These are phyloP conservation scores for Picochlorum sp. DNA, from an alignment of 139 green algal genomes.

Conservation along the genomic window DNA sequence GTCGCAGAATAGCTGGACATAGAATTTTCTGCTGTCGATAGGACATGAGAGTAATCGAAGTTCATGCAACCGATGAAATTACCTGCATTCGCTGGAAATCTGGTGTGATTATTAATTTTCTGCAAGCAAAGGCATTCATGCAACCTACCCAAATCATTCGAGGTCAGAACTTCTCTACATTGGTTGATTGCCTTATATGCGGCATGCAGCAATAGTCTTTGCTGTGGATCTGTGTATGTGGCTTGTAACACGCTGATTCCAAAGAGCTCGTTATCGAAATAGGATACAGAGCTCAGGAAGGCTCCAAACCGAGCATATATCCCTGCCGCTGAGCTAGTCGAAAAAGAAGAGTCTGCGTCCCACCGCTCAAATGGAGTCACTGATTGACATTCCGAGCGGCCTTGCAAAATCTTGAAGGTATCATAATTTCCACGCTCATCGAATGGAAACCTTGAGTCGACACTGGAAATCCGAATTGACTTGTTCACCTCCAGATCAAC, in stretches of 20 bases:
- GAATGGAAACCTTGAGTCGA: neutral
- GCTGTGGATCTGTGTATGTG: slow-evolving; percentile 58
- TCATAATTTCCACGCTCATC: too few species aligned
- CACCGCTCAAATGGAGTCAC: slow-evolving; percentile 37
- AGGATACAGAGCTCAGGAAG: slow-evolving; percentile 44
- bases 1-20: slow-evolving; percentile 4
- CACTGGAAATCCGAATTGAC: neutral
- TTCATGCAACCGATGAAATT: slow-evolving; percentile 48
- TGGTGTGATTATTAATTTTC: too few species aligned
- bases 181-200: too few species aligned
- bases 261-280: slow-evolving; percentile 60
- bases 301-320: slow-evolving; percentile 44
- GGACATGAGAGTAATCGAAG: slow-evolving; percentile 24
- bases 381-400: too few species aligned
- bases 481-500: neutral
- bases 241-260: slow-evolving; percentile 43
- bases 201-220: slow-evolving; percentile 51
- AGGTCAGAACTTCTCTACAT: too few species aligned
- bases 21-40: neutral
- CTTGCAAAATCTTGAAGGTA: too few species aligned
- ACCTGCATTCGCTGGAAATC: slow-evolving; percentile 1
- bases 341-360: slow-evolving; percentile 34
- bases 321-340: too few species aligned
- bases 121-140: too few species aligned
- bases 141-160: too few species aligned